Conservation (phyloP, 2,329 filamentous ascomycete genomes). For the Fusarium sterilihyphosum region DNA sequence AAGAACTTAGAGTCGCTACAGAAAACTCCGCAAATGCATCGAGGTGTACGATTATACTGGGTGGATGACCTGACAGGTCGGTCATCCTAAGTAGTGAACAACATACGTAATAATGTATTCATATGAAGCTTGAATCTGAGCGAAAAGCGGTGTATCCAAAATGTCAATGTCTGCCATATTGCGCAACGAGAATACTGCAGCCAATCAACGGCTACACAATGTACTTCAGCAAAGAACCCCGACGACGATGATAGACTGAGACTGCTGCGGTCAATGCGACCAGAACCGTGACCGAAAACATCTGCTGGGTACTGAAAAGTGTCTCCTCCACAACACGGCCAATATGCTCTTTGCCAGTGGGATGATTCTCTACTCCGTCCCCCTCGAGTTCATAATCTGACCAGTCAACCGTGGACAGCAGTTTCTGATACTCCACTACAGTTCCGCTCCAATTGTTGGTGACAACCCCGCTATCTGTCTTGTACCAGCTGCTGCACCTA, state of each 20-base stretch:
- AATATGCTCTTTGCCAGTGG: rapidly evolving
- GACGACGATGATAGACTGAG: rapidly evolving
- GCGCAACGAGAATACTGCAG: too few species aligned
- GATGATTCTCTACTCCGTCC: rapidly evolving
- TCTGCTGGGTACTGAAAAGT: background rate
- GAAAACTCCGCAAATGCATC: background rate
- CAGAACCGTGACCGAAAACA: rapidly evolving
- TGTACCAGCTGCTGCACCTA: background rate
- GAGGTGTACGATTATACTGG: background rate
- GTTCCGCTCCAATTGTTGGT: background rate
- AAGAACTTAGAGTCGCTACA: background rate
- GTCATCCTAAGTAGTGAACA: rapidly evolving
- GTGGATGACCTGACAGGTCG: rapidly evolving
- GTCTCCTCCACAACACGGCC: background rate
- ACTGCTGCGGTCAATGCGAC: rapidly evolving
- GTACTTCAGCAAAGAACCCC: background rate
- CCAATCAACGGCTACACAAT: background rate
- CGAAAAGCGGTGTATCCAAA: rapidly evolving
- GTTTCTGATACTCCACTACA: background rate
- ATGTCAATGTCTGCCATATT: too few species aligned
- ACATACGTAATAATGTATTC: rapidly evolving
- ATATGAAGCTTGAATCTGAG: rapidly evolving
- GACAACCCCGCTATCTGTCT: background rate
- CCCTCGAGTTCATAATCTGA: background rate
- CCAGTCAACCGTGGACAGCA: background rate